Base-by-base conservation (phyloP, 2,329 filamentous ascomycete genomes). In the Stenocarpella maydis region DNA sequence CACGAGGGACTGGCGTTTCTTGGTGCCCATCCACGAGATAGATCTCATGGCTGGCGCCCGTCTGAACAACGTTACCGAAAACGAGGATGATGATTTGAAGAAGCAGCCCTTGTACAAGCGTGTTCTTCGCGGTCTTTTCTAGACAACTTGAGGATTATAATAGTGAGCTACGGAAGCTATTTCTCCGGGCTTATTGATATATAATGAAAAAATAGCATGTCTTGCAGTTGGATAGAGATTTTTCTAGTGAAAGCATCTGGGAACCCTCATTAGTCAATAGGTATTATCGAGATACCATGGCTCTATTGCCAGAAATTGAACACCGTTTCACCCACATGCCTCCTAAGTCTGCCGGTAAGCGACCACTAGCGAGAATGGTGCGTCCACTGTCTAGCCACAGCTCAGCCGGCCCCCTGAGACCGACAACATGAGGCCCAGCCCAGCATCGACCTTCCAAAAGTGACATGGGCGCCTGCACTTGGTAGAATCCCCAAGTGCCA, bases 41-140 rank as follows among this genome's bases (percentile, higher is more conserved):
- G 90, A 92, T 73, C 83, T 92, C 69, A 86, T 86, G 75, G 83
- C 83, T 39, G 89, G 89, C 43, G 82, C 86, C 64, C 83, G 87
- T 55, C 82, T 86, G 73, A 80, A 88, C 61, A 82, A 89, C 67
- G 85, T 83, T 24, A 41, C 31, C 75, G 84, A 85, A 5, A 79
- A 80, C 14, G 76, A 77, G 15, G 78, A 80, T 12, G 75, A 76
- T 6, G 54, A 75, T 14, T 69, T 71, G 19, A 72, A 74, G 47
- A 74, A 78, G 78, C 71, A 61, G 31, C 81, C 79, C 68, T 72
- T 80, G 58, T 79, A 81, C 6, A 73, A 74, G 64, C 79, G 82
- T 17, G 73, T 80, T 2, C 7, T 78, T 39, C 76, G 75, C 15
- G 76, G 74, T 49, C 65, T 83, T 2, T 80, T 83, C 67, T 83